phyloP scores from a whole-genome alignment of 768 basidiomycete species.

The Pholiota conissans region DNA sequence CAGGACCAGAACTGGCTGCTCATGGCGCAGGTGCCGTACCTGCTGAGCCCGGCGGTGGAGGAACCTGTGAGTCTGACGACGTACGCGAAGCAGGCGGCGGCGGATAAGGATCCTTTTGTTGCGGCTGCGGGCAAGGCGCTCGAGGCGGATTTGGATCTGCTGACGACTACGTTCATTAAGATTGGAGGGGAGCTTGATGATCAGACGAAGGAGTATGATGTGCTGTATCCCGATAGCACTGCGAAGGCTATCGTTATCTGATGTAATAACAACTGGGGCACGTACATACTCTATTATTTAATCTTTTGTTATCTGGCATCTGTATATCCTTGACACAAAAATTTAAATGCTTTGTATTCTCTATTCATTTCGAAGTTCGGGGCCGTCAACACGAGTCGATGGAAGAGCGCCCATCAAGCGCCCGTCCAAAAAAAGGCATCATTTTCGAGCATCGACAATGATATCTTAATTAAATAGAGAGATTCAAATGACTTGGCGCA shows the following conservation, averaged over 20 bases:
- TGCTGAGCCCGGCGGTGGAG: slow-evolving; percentile 26
- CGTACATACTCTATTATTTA: too few relatives aligned
- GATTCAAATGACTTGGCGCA: too few relatives aligned
- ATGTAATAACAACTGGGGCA: neutral
- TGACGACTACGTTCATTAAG: slow-evolving; percentile 14
- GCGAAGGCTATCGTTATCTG: slow-evolving; percentile 29
- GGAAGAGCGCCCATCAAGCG: too few relatives aligned
- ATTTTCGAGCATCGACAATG: too few relatives aligned
- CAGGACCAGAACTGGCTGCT: slow-evolving; percentile 26
- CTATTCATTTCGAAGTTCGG: too few relatives aligned
- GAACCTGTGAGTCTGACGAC: slow-evolving; percentile 24
- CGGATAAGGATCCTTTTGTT: slow-evolving; percentile 8
- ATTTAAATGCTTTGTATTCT: too few relatives aligned
- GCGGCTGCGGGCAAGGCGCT: slow-evolving; percentile 25
- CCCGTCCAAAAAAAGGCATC: too few relatives aligned
- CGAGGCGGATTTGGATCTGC: slow-evolving; percentile 17
- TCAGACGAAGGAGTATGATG: slow-evolving; percentile 27
- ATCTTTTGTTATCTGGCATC: too few relatives aligned
- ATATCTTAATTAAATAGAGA: too few relatives aligned
- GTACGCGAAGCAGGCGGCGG: slow-evolving; percentile 20
- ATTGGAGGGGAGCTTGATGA: slow-evolving; percentile 27
- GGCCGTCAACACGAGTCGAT: too few relatives aligned
- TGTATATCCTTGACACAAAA: too few relatives aligned
- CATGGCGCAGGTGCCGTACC: slow-evolving; percentile 29
- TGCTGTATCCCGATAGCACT: slow-evolving; percentile 25